Evolutionary conservation across 2,329 filamentous ascomycete genomes (phyloP), one percentile per base, ranked within the genome.

Genomic region (Penicillium nordicum): DNA sequence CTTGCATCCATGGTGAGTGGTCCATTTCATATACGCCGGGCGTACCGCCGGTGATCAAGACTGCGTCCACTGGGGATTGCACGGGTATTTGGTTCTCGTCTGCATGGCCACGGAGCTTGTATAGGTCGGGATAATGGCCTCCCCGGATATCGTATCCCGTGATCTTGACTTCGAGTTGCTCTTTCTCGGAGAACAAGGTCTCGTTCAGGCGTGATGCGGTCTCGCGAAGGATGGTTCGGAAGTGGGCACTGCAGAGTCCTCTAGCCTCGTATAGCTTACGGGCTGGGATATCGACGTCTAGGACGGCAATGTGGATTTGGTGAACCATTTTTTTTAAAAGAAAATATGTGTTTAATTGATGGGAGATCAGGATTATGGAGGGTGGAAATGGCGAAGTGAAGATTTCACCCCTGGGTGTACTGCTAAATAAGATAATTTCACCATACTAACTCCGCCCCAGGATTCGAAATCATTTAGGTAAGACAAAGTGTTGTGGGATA

Each of bases 41-140:
- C 1, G 62, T 60, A 9, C 68, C 67, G 30, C 71, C 71, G 10
- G 71, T 74, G 45, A 74, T 70, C 18, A 74, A 47, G 56, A 72
- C 62, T 7, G 55, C 69, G 38, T 70, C 64, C 30, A 72, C 68
- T 7, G 63, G 61, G 38, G 47, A 57, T 27, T 52, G 42, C 1
- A 63, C 59, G n/a, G 54, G 56, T 18, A 44, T 51, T 25, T 62
- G 54, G 11, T 58, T 8, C 36, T 62, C 52, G 6, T 23, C 25
- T 9, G 51, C 38, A 44, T 58, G 41, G 34, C 63, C 62, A 44
- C 62, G 62, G 14, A 66, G 44, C 12, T 59, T 55, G 37, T 62
- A 57, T 16, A 67, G 58, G n/a, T 67, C 65, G 1, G 65, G 65
- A 18, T 65, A 67, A 43, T 67, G 65, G 23, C 64, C 64, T 32